A percentile compares a stretch with the other conserved stretches of the same genome.
Conservation (phyloP, 73 alveolate species). For the Symbiodinium pilosum region DNA sequence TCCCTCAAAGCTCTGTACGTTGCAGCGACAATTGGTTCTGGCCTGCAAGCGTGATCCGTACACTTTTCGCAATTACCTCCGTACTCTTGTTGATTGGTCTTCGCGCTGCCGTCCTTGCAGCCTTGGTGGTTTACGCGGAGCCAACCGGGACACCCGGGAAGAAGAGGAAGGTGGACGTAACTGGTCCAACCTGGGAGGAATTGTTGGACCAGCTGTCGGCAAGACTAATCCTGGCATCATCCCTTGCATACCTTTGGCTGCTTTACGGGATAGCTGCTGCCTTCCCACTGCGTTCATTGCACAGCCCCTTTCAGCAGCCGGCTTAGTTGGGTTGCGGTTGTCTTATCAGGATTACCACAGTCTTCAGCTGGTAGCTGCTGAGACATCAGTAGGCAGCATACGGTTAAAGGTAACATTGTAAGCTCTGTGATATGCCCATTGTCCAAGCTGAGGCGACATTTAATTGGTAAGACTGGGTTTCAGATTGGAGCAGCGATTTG, state of each 20-base stretch:
- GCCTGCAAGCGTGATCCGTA: conserved; percentile 72
- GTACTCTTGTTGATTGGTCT: conserved; percentile 36
- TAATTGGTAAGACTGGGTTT: too few relatives aligned
- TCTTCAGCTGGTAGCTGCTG: too few relatives aligned
- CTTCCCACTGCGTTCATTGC: conserved; percentile 62
- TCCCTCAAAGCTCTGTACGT: conserved; percentile 58
- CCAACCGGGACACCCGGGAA: conserved; percentile 27
- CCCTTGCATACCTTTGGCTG: conserved; percentile 64
- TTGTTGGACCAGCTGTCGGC: conserved; percentile 64
- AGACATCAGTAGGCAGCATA: too few relatives aligned
- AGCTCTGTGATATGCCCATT: too few relatives aligned
- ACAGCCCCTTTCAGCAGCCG: conserved; percentile 52
- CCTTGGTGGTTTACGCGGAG: conserved; percentile 41
- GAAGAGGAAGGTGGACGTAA: conserved; percentile 45
- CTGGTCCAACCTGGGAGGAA: conserved; percentile 86
- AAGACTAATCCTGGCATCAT: conserved; percentile 45
- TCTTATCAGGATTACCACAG: too few relatives aligned
- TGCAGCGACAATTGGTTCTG: conserved; percentile 51
- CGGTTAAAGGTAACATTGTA: too few relatives aligned
- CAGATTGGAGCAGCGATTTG: too few relatives aligned
- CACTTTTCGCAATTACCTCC: conserved; percentile 12
- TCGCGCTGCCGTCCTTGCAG: conserved; percentile 9
- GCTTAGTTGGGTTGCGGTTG: not conserved
- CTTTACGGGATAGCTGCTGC: conserved; percentile 86
- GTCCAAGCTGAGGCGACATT: too few relatives aligned